A percentile compares a stretch with the other conserved stretches of the same genome.
Evolutionary conservation across 768 basidiomycete species (phyloP).

Genomic region (Calocera cornea): DNA sequence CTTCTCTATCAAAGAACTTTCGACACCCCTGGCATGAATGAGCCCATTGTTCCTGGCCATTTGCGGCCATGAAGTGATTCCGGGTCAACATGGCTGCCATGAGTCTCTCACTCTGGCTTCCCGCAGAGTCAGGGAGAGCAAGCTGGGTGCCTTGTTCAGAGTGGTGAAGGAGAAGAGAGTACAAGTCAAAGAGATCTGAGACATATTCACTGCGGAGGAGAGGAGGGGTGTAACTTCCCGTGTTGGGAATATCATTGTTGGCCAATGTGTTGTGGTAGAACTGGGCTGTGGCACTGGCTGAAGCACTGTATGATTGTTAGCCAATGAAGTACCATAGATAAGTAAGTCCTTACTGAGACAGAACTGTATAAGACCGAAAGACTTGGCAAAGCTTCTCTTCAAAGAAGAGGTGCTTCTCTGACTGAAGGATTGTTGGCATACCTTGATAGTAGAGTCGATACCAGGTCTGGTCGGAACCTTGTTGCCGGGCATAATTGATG

Average conservation of each 20-base stretch:
- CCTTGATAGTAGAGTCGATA: neutral
- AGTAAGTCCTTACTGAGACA: neutral
- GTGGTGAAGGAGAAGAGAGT: neutral
- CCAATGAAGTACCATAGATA: neutral
- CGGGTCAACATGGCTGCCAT: neutral
- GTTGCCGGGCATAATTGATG: neutral
- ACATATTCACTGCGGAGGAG: neutral
- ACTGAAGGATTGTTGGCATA: neutral
- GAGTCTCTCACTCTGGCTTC: neutral
- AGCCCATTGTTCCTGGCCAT: constrained; percentile 4
- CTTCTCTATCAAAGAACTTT: neutral
- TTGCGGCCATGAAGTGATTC: neutral
- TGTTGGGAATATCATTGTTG: neutral
- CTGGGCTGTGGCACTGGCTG: neutral
- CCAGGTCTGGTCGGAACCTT: neutral
- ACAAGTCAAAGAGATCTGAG: constrained; percentile 3
- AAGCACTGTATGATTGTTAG: neutral
- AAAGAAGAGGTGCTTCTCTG: neutral
- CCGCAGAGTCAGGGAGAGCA: neutral
- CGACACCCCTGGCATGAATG: constrained; percentile 6
- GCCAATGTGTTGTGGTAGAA: neutral
- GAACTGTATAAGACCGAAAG: neutral
- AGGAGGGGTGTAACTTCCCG: neutral
- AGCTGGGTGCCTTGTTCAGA: neutral
- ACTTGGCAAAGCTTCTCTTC: neutral